phyloP scores from a whole-genome alignment of 257 asterid species.

The Penstemon eatonii region DNA sequence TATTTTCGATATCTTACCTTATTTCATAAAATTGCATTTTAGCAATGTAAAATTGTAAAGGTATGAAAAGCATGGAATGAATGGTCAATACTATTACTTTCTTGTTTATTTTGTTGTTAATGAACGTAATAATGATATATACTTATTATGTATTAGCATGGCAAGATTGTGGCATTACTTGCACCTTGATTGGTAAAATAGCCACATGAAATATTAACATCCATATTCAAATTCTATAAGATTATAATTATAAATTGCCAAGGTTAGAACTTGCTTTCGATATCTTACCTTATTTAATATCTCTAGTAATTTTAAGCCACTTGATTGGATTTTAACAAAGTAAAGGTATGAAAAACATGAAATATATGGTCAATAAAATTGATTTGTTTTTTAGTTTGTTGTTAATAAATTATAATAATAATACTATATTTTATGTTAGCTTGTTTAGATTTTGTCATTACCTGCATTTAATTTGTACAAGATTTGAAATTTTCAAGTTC shows the following conservation, averaged over 20 bases:
- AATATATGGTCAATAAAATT: too few species aligned
- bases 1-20: neutral
- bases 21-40: neutral
- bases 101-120: neutral
- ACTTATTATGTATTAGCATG: neutral
- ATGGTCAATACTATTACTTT: neutral
- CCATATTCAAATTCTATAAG: too few species aligned
- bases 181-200: neutral
- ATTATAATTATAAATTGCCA: slow-evolving; percentile 6
- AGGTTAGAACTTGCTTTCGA: slow-evolving; percentile 36
- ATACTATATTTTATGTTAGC: neutral
- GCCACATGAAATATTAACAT: neutral
- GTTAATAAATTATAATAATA: neutral
- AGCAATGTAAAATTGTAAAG: neutral
- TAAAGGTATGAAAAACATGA: too few species aligned
- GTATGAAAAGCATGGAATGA: neutral
- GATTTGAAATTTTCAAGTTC: neutral
- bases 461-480: neutral
- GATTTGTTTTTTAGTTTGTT: neutral
- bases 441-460: neutral
- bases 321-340: neutral
- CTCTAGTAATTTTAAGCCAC: neutral
- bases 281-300: neutral
- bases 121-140: neutral
- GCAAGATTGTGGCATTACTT: neutral